A percentile compares a stretch with the other conserved stretches of the same genome.
Conservation (phyloP, 1,139 yeast species). For the Debaryomyces psychrophilus region DNA sequence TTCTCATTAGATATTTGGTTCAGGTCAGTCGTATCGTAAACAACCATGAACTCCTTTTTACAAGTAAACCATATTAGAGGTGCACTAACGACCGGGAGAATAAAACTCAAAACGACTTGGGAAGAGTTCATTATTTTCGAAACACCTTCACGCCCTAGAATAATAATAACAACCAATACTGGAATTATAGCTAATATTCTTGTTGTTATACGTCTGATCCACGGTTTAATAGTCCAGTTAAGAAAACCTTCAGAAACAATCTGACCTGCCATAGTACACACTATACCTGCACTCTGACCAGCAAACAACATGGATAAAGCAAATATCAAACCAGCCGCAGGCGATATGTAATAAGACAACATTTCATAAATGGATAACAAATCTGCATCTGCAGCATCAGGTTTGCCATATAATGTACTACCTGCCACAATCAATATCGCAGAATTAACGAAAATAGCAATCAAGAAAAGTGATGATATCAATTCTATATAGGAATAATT, state of each 20-base stretch:
- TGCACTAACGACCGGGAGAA: constrained; percentile 74
- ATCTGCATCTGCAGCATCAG: constrained; percentile 71
- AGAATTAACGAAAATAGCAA: constrained; percentile 76
- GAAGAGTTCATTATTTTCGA: constrained; percentile 71
- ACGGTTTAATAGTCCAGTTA: constrained; percentile 70
- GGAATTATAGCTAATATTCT: constrained; percentile 75
- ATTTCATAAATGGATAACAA: constrained; percentile 72
- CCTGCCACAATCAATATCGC: constrained; percentile 77
- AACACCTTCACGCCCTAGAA: constrained; percentile 71
- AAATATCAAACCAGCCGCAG: constrained; percentile 72
- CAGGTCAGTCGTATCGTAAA: constrained; percentile 31
- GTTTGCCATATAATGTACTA: constrained; percentile 61
- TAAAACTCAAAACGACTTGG: constrained; percentile 70
- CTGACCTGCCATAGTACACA: constrained; percentile 82
- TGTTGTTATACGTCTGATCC: constrained; percentile 71
- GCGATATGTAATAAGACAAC: constrained; percentile 61
- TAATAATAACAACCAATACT: constrained; percentile 62
- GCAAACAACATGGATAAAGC: constrained; percentile 75
- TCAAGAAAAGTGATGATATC: constrained; percentile 63
- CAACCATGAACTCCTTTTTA: constrained; percentile 59
- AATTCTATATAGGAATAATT: constrained; percentile 68
- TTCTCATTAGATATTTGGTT: constrained; percentile 18
- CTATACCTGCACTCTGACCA: constrained; percentile 82
- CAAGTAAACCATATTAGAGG: constrained; percentile 75
- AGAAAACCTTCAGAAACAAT: constrained; percentile 80